Conservation (phyloP, 768 basidiomycete species). For the Boletus rubroflammeus region DNA sequence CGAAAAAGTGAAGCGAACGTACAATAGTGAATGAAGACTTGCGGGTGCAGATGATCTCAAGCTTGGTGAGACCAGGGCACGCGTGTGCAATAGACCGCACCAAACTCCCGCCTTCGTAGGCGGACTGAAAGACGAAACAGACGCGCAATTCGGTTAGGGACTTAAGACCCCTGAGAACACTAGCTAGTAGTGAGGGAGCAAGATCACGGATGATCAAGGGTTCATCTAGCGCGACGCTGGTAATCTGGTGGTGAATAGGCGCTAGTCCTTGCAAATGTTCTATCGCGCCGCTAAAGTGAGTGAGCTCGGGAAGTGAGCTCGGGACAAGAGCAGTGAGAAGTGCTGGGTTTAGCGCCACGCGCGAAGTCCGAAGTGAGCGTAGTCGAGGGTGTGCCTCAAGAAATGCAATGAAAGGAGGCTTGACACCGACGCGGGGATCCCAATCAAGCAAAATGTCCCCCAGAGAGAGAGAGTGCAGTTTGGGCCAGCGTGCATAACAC, state of each 20-base stretch:
- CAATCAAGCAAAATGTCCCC: slow-evolving; percentile 67
- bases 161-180: slow-evolving; percentile 54
- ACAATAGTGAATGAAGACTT: slow-evolving; percentile 74
- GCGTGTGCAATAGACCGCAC: slow-evolving; percentile 62
- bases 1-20: slow-evolving; percentile 15
- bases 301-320: slow-evolving; percentile 46
- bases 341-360: slow-evolving; percentile 49
- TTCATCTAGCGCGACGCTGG: slow-evolving; percentile 60
- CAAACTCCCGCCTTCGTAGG: slow-evolving; percentile 70
- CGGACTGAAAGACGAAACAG: slow-evolving; percentile 65
- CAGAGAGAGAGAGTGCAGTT: slow-evolving; percentile 53
- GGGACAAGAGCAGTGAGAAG: slow-evolving; percentile 49
- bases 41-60: slow-evolving; percentile 63
- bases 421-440: slow-evolving; percentile 38
- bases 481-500: slow-evolving; percentile 63
- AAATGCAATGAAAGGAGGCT: slow-evolving; percentile 62
- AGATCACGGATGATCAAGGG: slow-evolving; percentile 65
- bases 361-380: slow-evolving; percentile 47
- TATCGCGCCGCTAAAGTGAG: slow-evolving; percentile 63
- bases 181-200: slow-evolving; percentile 57
- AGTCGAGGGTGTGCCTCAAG: slow-evolving; percentile 62
- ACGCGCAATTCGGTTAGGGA: slow-evolving; percentile 58
- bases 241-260: slow-evolving; percentile 43
- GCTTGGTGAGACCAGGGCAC: slow-evolving; percentile 60
- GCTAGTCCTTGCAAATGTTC: slow-evolving; percentile 63